Evolutionary conservation across 148 eudicot species (phyloP).

Genomic region (Hydrangea macrophylla): DNA sequence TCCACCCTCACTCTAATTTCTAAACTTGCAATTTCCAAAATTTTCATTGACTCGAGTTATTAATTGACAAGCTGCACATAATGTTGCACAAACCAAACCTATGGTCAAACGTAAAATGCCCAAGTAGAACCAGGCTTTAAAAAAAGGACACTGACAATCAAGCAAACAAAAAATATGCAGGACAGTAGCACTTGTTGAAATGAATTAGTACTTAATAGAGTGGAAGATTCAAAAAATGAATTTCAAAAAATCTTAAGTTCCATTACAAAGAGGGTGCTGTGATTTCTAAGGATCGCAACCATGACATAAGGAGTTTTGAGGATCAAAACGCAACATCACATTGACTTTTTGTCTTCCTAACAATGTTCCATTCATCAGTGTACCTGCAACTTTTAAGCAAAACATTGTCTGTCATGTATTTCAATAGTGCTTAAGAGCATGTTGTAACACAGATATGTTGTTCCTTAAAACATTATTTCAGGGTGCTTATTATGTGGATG

Average conservation of each 20-base stretch:
- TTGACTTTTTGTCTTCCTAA: background rate
- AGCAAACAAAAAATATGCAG: background rate
- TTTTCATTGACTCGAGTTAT: background rate
- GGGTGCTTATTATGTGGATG: background rate
- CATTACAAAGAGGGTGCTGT: background rate
- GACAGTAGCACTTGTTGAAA: background rate
- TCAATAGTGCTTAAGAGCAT: background rate
- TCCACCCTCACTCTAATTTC: no score
- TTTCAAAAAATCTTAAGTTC: background rate
- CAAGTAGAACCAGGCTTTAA: background rate
- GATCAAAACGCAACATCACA: background rate
- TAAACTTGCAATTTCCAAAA: no score
- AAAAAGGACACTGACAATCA: background rate
- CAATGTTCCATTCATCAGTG: slow-evolving; percentile 1
- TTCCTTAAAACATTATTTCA: background rate
- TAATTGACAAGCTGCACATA: background rate
- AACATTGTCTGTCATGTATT: background rate
- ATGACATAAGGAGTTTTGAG: background rate
- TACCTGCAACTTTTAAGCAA: slow-evolving; percentile 9
- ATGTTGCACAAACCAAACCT: background rate
- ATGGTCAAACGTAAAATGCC: background rate
- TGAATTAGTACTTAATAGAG: background rate
- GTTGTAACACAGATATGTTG: background rate
- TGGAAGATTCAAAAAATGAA: background rate
- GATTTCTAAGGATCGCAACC: background rate